Percentiles rank a stretch among this genome's conserved stretches.
Conservation (phyloP, 371 early-diverging fungal species). For the Haplosporangium sp. region DNA sequence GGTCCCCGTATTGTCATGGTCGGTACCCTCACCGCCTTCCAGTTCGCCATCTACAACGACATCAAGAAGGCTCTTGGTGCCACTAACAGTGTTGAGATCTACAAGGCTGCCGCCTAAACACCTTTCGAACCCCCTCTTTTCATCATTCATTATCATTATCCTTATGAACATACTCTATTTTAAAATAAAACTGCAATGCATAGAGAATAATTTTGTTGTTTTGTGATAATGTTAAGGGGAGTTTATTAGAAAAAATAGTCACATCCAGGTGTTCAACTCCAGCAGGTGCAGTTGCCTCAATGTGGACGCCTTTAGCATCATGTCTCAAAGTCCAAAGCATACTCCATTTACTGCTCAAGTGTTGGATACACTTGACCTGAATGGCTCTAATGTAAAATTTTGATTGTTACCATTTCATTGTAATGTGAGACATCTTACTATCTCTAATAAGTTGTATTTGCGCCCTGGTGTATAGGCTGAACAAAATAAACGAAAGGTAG, state of each 20-base stretch:
- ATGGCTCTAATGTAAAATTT: constrained; percentile 2
- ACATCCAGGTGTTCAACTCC: no score
- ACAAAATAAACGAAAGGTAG: background rate
- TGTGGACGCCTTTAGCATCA: background rate
- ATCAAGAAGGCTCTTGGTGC: constrained; percentile 42
- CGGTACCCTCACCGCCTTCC: constrained; percentile 78
- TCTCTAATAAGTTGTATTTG: background rate
- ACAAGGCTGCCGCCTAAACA: constrained; percentile 11
- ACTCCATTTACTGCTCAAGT: constrained; percentile 24
- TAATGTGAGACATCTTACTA: background rate
- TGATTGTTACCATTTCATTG: background rate
- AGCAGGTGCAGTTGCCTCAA: background rate
- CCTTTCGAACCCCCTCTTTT: background rate
- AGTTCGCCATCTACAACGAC: constrained; percentile 73
- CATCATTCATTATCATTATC: constrained; percentile 20
- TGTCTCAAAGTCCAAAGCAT: constrained; percentile 8
- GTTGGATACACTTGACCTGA: constrained; percentile 16
- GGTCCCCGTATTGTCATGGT: constrained; percentile 84
- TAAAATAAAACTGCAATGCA: constrained; percentile 19
- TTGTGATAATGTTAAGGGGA: background rate
- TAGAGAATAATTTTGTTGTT: constrained; percentile 7
- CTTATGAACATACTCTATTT: constrained; percentile 14
- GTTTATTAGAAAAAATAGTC: no score
- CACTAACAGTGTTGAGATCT: background rate
- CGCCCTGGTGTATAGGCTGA: background rate